These are phyloP conservation scores for Acrocalymma vagum DNA, from an alignment of 2,329 filamentous ascomycete genomes.

Conservation along the genomic window DNA sequence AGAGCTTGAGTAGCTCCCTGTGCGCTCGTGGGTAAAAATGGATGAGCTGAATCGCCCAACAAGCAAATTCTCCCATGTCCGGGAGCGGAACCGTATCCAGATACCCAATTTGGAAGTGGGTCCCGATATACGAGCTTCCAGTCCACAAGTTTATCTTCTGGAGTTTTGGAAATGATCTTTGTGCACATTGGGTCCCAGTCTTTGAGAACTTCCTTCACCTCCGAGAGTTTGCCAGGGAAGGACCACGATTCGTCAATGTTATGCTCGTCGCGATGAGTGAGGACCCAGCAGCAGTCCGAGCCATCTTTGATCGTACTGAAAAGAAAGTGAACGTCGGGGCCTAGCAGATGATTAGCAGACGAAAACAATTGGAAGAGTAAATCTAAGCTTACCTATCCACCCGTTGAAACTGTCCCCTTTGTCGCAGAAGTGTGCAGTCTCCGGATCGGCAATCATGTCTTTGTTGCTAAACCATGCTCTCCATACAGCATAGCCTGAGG, in stretches of 20 bases:
- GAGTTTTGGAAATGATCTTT: conserved; percentile 46
- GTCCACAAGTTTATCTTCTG: conserved; percentile 53
- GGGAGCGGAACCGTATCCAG: conserved; percentile 50
- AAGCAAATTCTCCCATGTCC: conserved; percentile 55
- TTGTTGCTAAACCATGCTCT: conserved; percentile 54
- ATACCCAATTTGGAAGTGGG: conserved; percentile 62
- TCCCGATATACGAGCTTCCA: conserved; percentile 66
- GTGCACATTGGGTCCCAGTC: conserved; percentile 45
- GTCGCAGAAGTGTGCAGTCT: conserved; percentile 47
- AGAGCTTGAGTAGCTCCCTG: conserved; percentile 64
- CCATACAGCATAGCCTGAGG: conserved; percentile 63
- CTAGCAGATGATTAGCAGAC: conserved; percentile 11
- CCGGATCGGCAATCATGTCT: conserved; percentile 49
- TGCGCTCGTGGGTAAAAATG: conserved; percentile 62
- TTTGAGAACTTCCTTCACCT: conserved; percentile 41
- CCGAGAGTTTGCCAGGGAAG: conserved; percentile 42
- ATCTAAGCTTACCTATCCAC: conserved; percentile 40
- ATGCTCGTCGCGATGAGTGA: conserved; percentile 44
- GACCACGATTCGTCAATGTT: conserved; percentile 48
- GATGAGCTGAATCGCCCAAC: conserved; percentile 63
- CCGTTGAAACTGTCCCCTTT: conserved; percentile 49
- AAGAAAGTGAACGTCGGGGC: conserved; percentile 49
- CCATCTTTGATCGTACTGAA: conserved; percentile 48
- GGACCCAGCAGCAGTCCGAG: conserved; percentile 47
- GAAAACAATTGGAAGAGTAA: not conserved